Conservation (phyloP, 2,329 filamentous ascomycete species). For the Eutypella sp. region DNA sequence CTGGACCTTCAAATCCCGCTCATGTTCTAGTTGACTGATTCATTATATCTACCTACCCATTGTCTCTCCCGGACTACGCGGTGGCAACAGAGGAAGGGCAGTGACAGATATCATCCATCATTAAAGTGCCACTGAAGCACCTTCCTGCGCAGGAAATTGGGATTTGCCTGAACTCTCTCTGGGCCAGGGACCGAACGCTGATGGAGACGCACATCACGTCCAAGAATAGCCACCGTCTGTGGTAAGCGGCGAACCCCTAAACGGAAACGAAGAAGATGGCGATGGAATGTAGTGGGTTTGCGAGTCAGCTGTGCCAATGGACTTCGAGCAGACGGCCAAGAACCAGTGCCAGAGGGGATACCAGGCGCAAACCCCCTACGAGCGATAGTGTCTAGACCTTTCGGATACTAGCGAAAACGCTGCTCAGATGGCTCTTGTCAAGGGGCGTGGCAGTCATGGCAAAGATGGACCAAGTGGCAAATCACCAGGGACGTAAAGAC, state of each 20-base stretch:
- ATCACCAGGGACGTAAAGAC: too few relatives aligned
- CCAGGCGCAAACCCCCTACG: not conserved
- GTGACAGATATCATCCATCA: not conserved
- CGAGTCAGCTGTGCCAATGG: not conserved
- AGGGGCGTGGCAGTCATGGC: too few relatives aligned
- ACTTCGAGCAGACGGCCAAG: not conserved
- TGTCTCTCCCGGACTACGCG: not conserved
- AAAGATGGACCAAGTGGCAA: too few relatives aligned
- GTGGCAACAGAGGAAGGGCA: not conserved
- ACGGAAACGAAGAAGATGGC: not conserved
- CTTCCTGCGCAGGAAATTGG: not conserved
- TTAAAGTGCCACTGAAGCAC: not conserved
- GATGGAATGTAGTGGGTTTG: not conserved
- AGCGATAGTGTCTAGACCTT: too few relatives aligned
- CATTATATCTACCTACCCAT: not conserved
- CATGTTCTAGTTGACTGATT: not conserved
- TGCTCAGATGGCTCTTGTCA: too few relatives aligned
- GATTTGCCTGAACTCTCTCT: not conserved
- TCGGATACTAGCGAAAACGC: too few relatives aligned
- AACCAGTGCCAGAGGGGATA: not conserved
- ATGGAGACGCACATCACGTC: not conserved
- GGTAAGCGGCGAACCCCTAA: not conserved
- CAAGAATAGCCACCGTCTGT: not conserved
- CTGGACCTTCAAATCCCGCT: not conserved
- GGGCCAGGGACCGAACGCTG: too few relatives aligned